These are phyloP conservation scores for Starmera amethionina DNA, from an alignment of 805 yeast species.

Conservation along the genomic window DNA sequence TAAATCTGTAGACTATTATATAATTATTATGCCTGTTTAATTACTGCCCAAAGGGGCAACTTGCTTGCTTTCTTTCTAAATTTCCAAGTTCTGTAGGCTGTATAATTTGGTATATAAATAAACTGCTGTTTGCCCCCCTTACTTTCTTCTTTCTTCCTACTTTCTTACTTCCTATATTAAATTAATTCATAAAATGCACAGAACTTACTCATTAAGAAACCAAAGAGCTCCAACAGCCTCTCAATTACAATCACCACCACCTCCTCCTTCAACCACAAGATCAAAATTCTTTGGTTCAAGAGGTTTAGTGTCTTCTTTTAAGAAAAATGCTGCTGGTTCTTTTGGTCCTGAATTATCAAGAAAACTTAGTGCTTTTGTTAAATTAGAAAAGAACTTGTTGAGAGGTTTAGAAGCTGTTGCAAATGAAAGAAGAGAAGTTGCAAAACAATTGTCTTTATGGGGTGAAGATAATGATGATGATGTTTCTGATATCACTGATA, in stretches of 20 bases:
- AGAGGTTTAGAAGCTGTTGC: conserved; percentile 71
- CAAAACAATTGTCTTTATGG: conserved; percentile 77
- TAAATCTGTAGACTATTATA: too few relatives aligned
- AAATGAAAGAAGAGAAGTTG: conserved; percentile 71
- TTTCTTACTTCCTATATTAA: background rate
- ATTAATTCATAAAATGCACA: conserved; percentile 64
- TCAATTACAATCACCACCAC: conserved; percentile 88
- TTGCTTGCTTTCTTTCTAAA: too few relatives aligned
- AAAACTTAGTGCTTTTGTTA: conserved; percentile 63
- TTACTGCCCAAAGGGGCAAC: too few relatives aligned
- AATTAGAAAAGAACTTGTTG: conserved; percentile 76
- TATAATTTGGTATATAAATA: too few relatives aligned
- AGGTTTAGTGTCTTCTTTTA: conserved; percentile 41
- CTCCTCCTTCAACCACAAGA: conserved; percentile 89
- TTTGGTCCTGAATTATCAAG: conserved; percentile 75
- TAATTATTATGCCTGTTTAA: too few relatives aligned
- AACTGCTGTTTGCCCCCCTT: background rate
- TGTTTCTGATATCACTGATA: conserved; percentile 79
- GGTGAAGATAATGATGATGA: conserved; percentile 84
- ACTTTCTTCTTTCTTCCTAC: background rate
- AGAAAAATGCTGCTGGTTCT: conserved; percentile 68
- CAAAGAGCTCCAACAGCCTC: conserved; percentile 96
- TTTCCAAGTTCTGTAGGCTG: too few relatives aligned
- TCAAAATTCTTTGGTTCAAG: conserved; percentile 84
- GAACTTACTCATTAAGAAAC: conserved; percentile 95